Percentiles rank a stretch among this genome's conserved stretches.
Evolutionary conservation across 495 filamentous ascomycete genomes (phyloP).

Genomic region (Trypethelium eluteriae): DNA sequence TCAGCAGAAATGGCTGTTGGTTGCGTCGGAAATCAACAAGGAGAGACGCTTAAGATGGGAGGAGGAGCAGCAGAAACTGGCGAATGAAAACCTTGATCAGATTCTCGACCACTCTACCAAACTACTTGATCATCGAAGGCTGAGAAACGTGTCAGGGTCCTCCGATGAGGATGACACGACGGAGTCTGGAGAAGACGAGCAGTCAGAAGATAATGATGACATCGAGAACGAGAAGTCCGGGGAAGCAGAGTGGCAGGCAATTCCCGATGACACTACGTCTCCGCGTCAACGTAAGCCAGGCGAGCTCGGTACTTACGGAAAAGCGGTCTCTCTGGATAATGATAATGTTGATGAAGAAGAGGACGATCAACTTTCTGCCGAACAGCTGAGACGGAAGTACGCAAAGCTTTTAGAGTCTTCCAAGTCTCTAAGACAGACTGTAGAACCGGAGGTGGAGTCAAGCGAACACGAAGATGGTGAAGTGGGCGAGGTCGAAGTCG

Average conservation of each 20-base stretch:
- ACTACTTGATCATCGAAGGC: slow-evolving; percentile 44
- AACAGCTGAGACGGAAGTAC: slow-evolving; percentile 1
- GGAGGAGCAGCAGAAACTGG: slow-evolving; percentile 70
- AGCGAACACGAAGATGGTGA: neutral
- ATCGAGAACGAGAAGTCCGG: slow-evolving; percentile 21
- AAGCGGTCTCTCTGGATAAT: neutral
- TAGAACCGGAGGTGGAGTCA: neutral
- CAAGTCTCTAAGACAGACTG: neutral
- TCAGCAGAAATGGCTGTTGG: slow-evolving; percentile 68
- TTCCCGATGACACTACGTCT: neutral
- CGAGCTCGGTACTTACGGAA: neutral
- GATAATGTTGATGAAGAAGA: neutral
- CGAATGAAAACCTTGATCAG: slow-evolving; percentile 74
- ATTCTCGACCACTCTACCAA: slow-evolving; percentile 65
- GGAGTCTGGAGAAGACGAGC: slow-evolving; percentile 38
- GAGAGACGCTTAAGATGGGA: slow-evolving; percentile 69
- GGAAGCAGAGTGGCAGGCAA: neutral
- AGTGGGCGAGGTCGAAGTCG: slow-evolving; percentile 10
- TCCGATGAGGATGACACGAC: slow-evolving; percentile 21
- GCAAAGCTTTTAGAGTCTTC: slow-evolving; percentile 6
- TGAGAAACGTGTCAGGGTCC: slow-evolving; percentile 30
- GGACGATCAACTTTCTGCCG: slow-evolving; percentile 9
- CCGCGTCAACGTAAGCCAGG: neutral
- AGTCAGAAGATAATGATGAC: slow-evolving; percentile 29
- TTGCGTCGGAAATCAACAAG: slow-evolving; percentile 66